Conservation (phyloP, 2,329 filamentous ascomycete genomes). For the Trichoderma endophyticum region DNA sequence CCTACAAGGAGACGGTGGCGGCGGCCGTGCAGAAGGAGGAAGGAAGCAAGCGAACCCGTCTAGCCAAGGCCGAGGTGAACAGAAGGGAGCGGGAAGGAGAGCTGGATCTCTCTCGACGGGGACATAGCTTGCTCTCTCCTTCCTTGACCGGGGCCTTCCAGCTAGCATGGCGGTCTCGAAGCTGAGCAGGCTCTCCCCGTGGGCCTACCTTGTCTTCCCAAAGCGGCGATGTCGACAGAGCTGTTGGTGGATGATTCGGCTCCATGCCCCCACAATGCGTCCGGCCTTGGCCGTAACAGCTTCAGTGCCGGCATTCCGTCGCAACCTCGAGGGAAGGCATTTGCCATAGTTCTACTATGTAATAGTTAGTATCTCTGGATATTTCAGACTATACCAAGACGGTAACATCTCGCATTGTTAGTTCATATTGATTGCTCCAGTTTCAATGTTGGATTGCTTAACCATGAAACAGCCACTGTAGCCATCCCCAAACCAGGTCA, state of each 20-base stretch:
- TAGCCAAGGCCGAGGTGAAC: neutral
- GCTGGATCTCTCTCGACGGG: neutral
- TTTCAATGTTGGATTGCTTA: neutral
- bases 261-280: neutral
- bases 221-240: neutral
- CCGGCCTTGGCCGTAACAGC: neutral
- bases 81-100: neutral
- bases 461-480: neutral
- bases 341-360: neutral
- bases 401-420: neutral
- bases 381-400: neutral
- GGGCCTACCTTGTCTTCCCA: neutral
- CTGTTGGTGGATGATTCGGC: neutral
- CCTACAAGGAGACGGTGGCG: neutral
- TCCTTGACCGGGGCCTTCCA: neutral
- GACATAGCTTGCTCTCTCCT: neutral
- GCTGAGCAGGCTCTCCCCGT: neutral
- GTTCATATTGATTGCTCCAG: neutral
- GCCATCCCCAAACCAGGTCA: neutral
- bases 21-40: neutral
- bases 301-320: neutral
- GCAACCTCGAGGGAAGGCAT: neutral
- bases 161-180: neutral
- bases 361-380: neutral
- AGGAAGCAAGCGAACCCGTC: neutral